Evolutionary conservation across 139 green algal species (phyloP).

Genomic region (Volvox africanus): DNA sequence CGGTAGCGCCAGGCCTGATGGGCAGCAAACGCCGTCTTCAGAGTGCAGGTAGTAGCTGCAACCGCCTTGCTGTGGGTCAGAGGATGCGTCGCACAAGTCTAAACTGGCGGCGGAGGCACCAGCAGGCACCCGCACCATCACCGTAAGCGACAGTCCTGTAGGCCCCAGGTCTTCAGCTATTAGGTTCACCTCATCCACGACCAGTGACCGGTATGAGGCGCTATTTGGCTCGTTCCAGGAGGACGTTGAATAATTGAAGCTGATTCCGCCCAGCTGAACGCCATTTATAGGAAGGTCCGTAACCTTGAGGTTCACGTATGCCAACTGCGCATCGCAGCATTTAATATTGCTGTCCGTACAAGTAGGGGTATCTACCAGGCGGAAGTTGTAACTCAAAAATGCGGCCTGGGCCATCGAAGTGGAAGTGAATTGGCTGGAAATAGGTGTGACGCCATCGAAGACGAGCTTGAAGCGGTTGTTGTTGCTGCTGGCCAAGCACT

Average conservation of each 20-base stretch:
- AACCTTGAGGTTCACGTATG: conserved; percentile 42
- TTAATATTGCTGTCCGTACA: conserved; percentile 24
- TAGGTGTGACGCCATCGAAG: background rate
- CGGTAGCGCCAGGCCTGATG: conserved; percentile 17
- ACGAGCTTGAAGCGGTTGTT: conserved; percentile 17
- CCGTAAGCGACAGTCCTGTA: conserved; percentile 19
- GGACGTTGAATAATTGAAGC: background rate
- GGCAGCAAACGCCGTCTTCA: conserved; percentile 45
- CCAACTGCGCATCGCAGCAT: conserved; percentile 51
- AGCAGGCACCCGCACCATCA: conserved; percentile 19
- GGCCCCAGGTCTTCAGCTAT: conserved; percentile 6
- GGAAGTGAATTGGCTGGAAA: background rate
- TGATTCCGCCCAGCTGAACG: conserved; percentile 9
- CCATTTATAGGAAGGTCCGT: conserved; percentile 21
- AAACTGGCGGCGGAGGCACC: background rate
- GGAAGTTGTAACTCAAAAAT: conserved; percentile 31
- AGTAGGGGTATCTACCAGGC: background rate
- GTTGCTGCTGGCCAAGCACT: conserved; percentile 9
- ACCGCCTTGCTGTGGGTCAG: background rate
- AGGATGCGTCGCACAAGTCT: conserved; percentile 44
- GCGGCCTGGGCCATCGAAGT: background rate
- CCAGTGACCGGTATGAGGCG: conserved; percentile 18
- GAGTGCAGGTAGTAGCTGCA: conserved; percentile 54
- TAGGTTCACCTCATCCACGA: conserved; percentile 40
- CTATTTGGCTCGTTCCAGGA: conserved; percentile 43